Evolutionary conservation across 2,329 filamentous ascomycete species (phyloP), one percentile per base, ranked within the genome.

Genomic region (Diaporthe nobilis): DNA sequence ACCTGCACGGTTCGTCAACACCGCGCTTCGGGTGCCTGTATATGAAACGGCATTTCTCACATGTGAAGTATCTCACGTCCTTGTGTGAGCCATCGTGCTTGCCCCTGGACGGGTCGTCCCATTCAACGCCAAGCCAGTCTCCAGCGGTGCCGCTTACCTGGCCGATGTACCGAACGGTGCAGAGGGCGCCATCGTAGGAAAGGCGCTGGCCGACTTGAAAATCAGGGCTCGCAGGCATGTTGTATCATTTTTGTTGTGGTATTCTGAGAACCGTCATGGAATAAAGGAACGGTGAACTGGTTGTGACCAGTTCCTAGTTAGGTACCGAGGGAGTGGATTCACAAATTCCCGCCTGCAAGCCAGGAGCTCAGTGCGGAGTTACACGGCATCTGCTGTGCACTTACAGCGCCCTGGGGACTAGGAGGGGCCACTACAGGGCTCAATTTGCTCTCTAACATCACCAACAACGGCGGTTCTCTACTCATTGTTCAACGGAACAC

Each of bases 51-150:
- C 28, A 76, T n/a, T n/a, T 77, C 86, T 82, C 90, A 96, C 96
- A 98, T 79, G 89, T 86, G 81, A 98, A 98, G 82, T 98, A 98
- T 77, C 90, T 92, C 77, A 90, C 88, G 76, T 94, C 95, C 78
- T 94, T 92, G 84, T 97, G 92, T 77, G 93, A 92, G 76, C 97
- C 97, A 81, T 96, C 91, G 85, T 99, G 96, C 87, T 98, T 98
- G 77, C 97, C 97, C 80, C 96, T 90, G 51, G 88, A 89, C 74
- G 92, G 87, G 83, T 98, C 94, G 85, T 98, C 96, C 97, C 97
- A 99, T 89, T 99, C 97, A 65, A 98, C 95, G 63, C 97, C 97
- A 47, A 98, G 89, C 96, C 96, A 98, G 77, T 90, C 87, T 67
- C 95, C 94, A 58, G 90, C 88, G 12, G 95, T 96, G 79, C 94